Base-by-base conservation (phyloP, 2,329 filamentous ascomycete genomes). In the Fusarium nanum region DNA sequence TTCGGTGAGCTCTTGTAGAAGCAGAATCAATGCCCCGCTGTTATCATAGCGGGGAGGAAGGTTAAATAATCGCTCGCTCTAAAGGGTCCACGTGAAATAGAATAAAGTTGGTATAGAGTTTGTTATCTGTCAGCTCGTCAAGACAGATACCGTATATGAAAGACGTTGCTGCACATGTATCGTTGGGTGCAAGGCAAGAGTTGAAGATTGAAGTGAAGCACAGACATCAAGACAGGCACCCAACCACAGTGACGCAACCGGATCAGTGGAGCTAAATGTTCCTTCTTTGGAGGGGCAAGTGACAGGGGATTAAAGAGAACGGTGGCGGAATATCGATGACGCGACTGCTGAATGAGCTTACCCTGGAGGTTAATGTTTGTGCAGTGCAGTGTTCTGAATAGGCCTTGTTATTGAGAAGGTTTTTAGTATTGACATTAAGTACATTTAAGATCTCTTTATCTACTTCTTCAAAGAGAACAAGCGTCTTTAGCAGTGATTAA, bases 171-270 rank as follows among this genome's bases (percentile, higher is more conserved):
- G 47, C 32, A 28, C 58, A 52, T 22, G 18, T 49, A 32, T 46
- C 40, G 52, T 34, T 67, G 46, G 23, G 25, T 46, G 49, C 46
- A 53, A 67, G 46, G 64, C 48, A 44, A 54, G 60, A 70, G 70
- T 68, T 62, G 47, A 60, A 71, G 48, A 52, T 71, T 55, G 32
- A 72, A 57, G 62, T 72, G 70, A 72, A 71, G 70, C 70, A 72
- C 70, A 65, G 70, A 71, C 67, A 42, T 60, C 69, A 56, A 69
- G 50, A 70, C 68, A 77, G 76, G 75, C 76, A 77, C 76, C 75
- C 72, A 70, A 72, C 68, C 66, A 70, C 68, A 76, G 76, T 78
- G 77, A 78, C 77, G 77, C 77, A 78, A 78, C 70, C 52, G 53
- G 44, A 42, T 25, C 37, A 54, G 65, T 57, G 49, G 68, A 56